Conservation (phyloP, 2,329 filamentous ascomycete genomes). For the Colletotrichum nymphaeae region DNA sequence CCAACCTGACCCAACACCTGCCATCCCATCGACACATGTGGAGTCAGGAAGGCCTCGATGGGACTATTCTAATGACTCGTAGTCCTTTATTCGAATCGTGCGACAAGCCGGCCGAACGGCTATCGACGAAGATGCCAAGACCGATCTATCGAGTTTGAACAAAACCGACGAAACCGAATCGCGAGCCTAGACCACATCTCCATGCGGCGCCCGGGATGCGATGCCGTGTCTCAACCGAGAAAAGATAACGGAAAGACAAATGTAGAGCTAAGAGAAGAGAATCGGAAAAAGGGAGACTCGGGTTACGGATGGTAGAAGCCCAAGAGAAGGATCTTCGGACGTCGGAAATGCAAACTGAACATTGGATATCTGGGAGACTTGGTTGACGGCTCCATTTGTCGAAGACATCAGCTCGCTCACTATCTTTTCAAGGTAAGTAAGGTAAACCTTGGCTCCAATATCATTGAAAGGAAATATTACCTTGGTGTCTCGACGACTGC, state of each 20-base stretch:
- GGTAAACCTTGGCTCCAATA: no score
- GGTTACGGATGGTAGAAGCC: no score
- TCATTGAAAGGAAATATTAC: no score
- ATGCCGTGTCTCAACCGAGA: background rate
- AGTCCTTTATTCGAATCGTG: background rate
- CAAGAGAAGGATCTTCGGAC: no score
- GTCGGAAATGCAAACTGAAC: no score
- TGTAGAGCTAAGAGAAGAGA: background rate
- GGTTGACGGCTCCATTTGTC: no score
- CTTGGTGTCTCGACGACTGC: no score
- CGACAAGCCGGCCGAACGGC: background rate
- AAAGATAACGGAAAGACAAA: background rate
- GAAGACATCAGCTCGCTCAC: no score
- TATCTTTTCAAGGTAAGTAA: no score
- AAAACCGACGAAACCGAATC: background rate
- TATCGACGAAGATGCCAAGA: background rate
- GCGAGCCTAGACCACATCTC: background rate
- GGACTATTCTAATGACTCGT: background rate
- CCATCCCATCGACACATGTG: background rate
- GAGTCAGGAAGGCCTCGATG: background rate
- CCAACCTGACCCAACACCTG: background rate
- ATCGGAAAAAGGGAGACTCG: background rate
- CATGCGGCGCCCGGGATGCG: background rate
- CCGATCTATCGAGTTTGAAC: background rate
- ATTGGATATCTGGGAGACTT: no score